Percentiles rank a stretch among this genome's conserved stretches.
Evolutionary conservation across 1,284 basidiomycete genomes (phyloP).

Genomic region (Cutaneotrichosporon cavernicola): DNA sequence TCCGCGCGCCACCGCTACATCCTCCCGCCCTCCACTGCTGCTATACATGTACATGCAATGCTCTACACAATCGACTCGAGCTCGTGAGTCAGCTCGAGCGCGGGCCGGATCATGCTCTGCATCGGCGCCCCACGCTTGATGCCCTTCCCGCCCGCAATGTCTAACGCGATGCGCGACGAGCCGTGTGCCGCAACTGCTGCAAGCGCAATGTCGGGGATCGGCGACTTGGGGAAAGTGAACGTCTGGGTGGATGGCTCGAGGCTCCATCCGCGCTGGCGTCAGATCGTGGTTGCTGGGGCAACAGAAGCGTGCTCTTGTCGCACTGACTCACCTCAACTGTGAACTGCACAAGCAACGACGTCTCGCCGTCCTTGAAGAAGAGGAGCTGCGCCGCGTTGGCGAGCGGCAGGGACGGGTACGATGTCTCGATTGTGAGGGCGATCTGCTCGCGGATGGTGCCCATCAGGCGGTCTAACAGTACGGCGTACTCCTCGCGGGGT

Average conservation of each 20-base stretch:
- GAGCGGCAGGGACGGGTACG: conserved; percentile 50
- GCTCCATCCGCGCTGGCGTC: conserved; percentile 46
- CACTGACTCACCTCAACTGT: conserved; percentile 34
- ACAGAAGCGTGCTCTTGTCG: background rate
- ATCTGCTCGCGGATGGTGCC: conserved; percentile 53
- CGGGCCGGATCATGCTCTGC: conserved; percentile 49
- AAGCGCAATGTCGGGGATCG: conserved; percentile 31
- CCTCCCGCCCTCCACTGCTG: background rate
- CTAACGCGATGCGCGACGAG: conserved; percentile 27
- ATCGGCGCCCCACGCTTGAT: conserved; percentile 43
- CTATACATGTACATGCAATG: conserved; percentile 28
- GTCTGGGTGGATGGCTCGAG: conserved; percentile 47
- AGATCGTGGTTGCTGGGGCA: conserved; percentile 11
- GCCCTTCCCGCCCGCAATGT: conserved; percentile 34
- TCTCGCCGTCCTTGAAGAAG: conserved; percentile 52
- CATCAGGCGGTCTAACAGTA: conserved; percentile 50
- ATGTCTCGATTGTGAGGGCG: conserved; percentile 52
- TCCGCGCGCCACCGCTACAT: too few relatives aligned
- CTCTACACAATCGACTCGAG: conserved; percentile 53
- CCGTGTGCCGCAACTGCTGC: conserved; percentile 26
- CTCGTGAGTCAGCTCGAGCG: conserved; percentile 49
- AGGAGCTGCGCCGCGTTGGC: conserved; percentile 48
- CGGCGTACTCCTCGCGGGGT: conserved; percentile 51
- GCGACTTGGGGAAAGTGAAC: conserved; percentile 36
- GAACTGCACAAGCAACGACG: conserved; percentile 40